phyloP scores from a whole-genome alignment of 2,329 filamentous ascomycete species.

The Pseudofabraea citricarpa region DNA sequence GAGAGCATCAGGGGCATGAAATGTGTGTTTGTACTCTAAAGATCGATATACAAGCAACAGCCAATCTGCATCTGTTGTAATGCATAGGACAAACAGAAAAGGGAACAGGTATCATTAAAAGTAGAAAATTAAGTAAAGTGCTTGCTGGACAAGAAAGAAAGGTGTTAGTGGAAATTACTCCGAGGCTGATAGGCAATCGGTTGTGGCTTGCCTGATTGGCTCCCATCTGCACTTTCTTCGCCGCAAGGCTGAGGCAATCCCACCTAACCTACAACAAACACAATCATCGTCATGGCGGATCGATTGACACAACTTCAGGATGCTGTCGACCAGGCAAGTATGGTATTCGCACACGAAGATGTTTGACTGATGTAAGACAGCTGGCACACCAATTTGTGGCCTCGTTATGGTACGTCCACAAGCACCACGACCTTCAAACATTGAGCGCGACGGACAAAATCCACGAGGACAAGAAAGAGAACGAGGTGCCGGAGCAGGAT shows the following conservation, averaged over 20 bases:
- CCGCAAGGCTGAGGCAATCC: constrained; percentile 9
- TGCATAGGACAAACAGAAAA: too few relatives aligned
- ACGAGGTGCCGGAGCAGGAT: constrained; percentile 16
- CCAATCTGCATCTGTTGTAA: too few relatives aligned
- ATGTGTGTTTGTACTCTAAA: too few relatives aligned
- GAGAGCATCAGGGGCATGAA: too few relatives aligned
- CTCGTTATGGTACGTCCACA: constrained; percentile 60
- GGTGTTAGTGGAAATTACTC: not conserved
- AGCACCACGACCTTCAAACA: constrained; percentile 61
- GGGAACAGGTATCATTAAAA: too few relatives aligned
- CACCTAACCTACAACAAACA: not conserved
- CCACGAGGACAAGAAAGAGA: constrained; percentile 48
- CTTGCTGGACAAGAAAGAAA: not conserved
- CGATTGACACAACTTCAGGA: constrained; percentile 80
- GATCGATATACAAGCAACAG: too few relatives aligned
- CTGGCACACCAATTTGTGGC: constrained; percentile 66
- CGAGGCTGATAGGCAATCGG: not conserved
- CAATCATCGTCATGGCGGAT: constrained; percentile 66
- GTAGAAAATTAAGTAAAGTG: too few relatives aligned
- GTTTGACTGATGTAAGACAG: constrained; percentile 33
- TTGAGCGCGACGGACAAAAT: constrained; percentile 55
- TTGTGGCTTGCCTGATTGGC: not conserved
- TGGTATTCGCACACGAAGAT: not conserved
- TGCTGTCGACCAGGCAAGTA: constrained; percentile 69
- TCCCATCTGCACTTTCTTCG: constrained; percentile 9